Evolutionary conservation across 208 protist species (phyloP).

Genomic region (Trypanosoma congolense): DNA sequence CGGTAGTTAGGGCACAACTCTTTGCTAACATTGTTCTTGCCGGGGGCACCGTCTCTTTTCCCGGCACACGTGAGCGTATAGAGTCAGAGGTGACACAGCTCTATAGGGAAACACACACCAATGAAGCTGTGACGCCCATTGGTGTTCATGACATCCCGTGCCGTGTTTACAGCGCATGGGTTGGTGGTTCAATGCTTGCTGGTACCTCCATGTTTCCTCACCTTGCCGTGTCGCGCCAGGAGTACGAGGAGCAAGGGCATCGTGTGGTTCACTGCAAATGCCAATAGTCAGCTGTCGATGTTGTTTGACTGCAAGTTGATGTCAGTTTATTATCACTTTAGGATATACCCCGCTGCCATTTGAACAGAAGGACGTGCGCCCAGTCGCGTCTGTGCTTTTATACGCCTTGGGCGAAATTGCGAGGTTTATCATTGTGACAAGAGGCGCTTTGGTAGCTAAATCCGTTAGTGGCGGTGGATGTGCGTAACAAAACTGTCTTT

Average conservation of each 20-base stretch:
- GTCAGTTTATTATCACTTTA: constrained; percentile 4
- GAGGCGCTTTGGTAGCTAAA: too few relatives aligned
- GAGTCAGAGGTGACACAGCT: constrained; percentile 84
- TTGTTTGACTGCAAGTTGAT: not conserved
- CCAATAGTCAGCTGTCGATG: constrained; percentile 32
- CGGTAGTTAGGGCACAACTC: constrained; percentile 82
- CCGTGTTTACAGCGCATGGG: constrained; percentile 77
- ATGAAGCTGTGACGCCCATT: constrained; percentile 77
- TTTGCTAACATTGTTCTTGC: constrained; percentile 92
- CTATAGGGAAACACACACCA: constrained; percentile 81
- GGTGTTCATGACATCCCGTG: constrained; percentile 60
- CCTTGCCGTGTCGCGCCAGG: constrained; percentile 68
- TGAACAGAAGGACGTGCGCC: too few relatives aligned
- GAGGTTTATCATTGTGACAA: too few relatives aligned
- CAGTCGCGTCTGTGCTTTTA: too few relatives aligned
- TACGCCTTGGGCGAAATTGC: too few relatives aligned
- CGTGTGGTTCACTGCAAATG: constrained; percentile 88
- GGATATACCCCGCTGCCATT: too few relatives aligned
- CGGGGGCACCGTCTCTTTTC: constrained; percentile 88
- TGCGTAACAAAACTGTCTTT: too few relatives aligned
- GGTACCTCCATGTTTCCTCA: constrained; percentile 84
- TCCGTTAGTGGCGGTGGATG: too few relatives aligned
- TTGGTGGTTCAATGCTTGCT: constrained; percentile 82
- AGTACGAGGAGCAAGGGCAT: constrained; percentile 83
- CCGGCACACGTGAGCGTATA: constrained; percentile 73